These are phyloP conservation scores for Ophiostoma piceae DNA, from an alignment of 2,329 filamentous ascomycete genomes.

Conservation along the genomic window DNA sequence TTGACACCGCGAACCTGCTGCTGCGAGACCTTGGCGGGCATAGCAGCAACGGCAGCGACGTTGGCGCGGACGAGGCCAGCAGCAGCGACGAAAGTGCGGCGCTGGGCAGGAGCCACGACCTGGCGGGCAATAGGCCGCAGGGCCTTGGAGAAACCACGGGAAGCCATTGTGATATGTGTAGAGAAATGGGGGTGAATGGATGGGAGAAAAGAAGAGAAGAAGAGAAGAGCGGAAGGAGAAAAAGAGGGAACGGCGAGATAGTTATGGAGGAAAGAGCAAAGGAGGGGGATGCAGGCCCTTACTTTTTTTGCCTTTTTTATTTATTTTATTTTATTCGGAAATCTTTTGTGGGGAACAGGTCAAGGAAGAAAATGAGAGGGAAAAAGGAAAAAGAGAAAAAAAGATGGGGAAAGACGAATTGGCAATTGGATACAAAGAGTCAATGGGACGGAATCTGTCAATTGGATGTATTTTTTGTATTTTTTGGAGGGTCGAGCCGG, in stretches of 20 bases:
- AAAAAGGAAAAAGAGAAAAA: conserved; percentile 6
- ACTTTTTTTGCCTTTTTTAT: conserved; percentile 1
- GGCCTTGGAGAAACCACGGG: conserved; percentile 65
- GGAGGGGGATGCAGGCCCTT: conserved; percentile 18
- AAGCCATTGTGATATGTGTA: conserved; percentile 58
- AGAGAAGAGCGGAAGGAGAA: conserved; percentile 10
- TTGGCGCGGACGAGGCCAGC: conserved; percentile 51
- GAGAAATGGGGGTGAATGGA: conserved; percentile 10
- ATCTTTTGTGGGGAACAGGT: conserved; percentile 19
- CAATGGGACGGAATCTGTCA: not conserved
- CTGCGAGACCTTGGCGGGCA: conserved; percentile 33
- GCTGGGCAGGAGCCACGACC: conserved; percentile 56
- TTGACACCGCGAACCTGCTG: conserved; percentile 83
- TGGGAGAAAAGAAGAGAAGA: not conserved
- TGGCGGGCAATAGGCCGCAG: conserved; percentile 61
- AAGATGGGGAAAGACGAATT: not conserved
- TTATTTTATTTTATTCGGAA: not conserved
- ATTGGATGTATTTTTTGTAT: not conserved
- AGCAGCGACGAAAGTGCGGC: conserved; percentile 59
- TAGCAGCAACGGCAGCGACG: conserved; percentile 43
- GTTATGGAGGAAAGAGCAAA: conserved; percentile 12
- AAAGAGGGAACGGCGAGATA: conserved; percentile 9
- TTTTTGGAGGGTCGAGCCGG: not conserved
- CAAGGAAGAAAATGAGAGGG: not conserved
- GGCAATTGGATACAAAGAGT: conserved; percentile 16